A percentile compares a stretch with the other conserved stretches of the same genome.
Evolutionary conservation across 2,329 filamentous ascomycete genomes (phyloP).

Genomic region (Nemania sp.): DNA sequence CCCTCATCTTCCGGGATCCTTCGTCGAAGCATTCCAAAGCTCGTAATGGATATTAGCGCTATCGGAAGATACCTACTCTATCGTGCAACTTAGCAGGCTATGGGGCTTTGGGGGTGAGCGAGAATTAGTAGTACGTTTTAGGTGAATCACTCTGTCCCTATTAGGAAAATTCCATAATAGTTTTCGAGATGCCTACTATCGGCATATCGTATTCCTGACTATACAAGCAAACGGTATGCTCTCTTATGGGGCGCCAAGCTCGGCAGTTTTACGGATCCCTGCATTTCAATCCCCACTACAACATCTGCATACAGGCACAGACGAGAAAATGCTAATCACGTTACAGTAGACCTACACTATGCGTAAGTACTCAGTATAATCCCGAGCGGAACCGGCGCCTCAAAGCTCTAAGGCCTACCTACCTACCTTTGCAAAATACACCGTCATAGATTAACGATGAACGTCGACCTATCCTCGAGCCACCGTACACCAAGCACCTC

Average conservation of each 20-base stretch:
- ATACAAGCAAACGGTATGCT: not conserved
- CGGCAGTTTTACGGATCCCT: conserved; percentile 33
- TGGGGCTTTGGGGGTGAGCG: no score
- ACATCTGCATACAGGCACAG: not conserved
- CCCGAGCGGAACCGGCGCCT: conserved; percentile 21
- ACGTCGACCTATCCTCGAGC: not conserved
- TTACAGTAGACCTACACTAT: not conserved
- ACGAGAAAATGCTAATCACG: not conserved
- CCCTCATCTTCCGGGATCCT: not conserved
- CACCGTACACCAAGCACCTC: not conserved
- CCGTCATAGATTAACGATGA: not conserved
- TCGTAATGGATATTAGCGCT: not conserved
- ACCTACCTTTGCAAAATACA: no score
- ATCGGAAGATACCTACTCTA: conserved; percentile 8
- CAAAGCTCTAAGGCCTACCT: no score
- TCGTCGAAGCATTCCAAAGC: conserved; percentile 15
- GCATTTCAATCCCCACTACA: conserved; percentile 15
- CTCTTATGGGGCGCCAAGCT: conserved; percentile 25
- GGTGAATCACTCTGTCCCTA: not conserved
- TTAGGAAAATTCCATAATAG: not conserved
- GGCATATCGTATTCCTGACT: not conserved
- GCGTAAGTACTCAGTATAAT: not conserved
- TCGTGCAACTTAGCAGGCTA: not conserved
- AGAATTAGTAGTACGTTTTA: not conserved
- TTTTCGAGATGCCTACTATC: not conserved